Base-by-base conservation (phyloP, 768 basidiomycete species). In the Hysterangium stoloniferum region DNA sequence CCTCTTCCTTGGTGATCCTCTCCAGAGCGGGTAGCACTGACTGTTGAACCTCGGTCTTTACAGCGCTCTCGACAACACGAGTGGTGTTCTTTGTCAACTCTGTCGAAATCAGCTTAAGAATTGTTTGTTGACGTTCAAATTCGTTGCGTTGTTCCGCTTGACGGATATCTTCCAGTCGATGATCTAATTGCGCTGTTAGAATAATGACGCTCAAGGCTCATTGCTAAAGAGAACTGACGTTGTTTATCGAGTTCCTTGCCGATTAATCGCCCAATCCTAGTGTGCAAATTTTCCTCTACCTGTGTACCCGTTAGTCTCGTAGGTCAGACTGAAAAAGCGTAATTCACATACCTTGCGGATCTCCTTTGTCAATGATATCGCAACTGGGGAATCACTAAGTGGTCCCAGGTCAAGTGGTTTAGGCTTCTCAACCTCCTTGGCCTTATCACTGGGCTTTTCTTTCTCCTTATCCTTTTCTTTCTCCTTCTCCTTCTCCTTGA, bases 171-270 rank as follows among this genome's bases (percentile, higher is more conserved):
- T 92, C 90, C 57, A 91, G 70, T 36, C 87, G 85, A 76, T 82
- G 79, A 60, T 91, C 90, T 92, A 62, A 22, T 6, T 35, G 19
- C 28, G n/a, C 12, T 29, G 48, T 24, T 32, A 58, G 49, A 51
- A 32, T 20, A 53, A 22, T 50, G 51, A 47, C 12, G 45, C 45
- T 38, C 54, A 29, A 59, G 47, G 44, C 6, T 13, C 27, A 11
- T 42, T 20, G 8, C 25, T 50, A 49, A 36, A 60, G 40, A 20
- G n/a, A 27, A 71, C 86, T 64, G 56, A 90, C 90, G 82, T 64
- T 92, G 88, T 66, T 84, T 91, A 61, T 92, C 90, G 75, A 93
- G 82, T 66, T 93, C 90, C 68, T 86, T 87, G 32, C 76, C 76
- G 56, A 93, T 81, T 45, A 90, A 68, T 37, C 84, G 79, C n/a